Conservation (phyloP, 2,329 filamentous ascomycete species). For the Exophiala sideris region DNA sequence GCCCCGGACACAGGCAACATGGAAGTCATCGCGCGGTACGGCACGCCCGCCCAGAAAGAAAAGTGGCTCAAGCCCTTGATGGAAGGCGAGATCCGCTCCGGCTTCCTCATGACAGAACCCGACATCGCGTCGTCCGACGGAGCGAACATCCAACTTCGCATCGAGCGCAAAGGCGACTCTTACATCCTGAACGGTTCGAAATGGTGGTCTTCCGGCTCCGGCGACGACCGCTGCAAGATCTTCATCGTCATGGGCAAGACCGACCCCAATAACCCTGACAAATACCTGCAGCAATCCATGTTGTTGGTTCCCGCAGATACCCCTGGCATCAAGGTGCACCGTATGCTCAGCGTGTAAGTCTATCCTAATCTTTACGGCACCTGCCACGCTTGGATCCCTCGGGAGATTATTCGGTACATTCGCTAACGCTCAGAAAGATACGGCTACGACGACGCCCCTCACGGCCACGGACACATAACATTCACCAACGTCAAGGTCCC, state of each 20-base stretch:
- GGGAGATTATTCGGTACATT: too few relatives aligned
- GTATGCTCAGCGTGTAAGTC: conserved; percentile 77
- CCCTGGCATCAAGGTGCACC: conserved; percentile 84
- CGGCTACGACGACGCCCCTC: conserved; percentile 96
- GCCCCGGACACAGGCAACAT: conserved; percentile 94
- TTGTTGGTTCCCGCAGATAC: conserved; percentile 78
- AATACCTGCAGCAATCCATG: conserved; percentile 90
- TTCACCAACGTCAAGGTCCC: conserved; percentile 91
- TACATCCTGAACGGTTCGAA: conserved; percentile 92
- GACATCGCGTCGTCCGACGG: conserved; percentile 86
- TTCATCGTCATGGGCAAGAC: conserved; percentile 98
- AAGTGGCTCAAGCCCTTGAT: conserved; percentile 78
- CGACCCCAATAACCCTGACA: conserved; percentile 68
- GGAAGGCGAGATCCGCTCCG: conserved; percentile 80
- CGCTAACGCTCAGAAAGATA: conserved; percentile 34
- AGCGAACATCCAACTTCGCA: conserved; percentile 83
- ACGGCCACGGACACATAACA: conserved; percentile 89
- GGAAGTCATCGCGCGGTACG: conserved; percentile 91
- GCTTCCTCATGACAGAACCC: conserved; percentile 92
- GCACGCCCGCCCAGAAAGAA: conserved; percentile 67
- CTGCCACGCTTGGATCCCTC: too few relatives aligned
- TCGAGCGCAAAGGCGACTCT: conserved; percentile 76
- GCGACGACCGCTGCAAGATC: conserved; percentile 85
- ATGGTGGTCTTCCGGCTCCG: conserved; percentile 98
- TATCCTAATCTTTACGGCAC: too few relatives aligned